Base-by-base conservation (phyloP, 1,284 basidiomycete genomes). In the Sanghuangporus sanghuang region DNA sequence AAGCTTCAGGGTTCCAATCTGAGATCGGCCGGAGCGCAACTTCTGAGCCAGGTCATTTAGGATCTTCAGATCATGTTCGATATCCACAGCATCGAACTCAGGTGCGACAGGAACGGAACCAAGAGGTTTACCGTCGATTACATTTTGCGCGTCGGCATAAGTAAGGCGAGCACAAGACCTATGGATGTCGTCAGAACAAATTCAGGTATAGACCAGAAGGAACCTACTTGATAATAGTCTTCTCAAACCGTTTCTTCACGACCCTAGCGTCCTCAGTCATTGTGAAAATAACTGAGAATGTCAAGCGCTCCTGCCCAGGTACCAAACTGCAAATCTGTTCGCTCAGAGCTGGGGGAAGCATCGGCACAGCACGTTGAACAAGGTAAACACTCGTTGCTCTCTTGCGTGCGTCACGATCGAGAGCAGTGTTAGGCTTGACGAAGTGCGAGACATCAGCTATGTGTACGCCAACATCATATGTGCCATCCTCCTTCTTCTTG, bases 381-480 rank as follows among this genome's bases (percentile, higher is more conserved):
- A 99, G 88, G 73, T 98, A 98, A 57, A 99, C 97, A 69, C 93
- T 95, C 2, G 96, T 98, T 35, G 95, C 96, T 67, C 96, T 86
- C 78, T 98, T 98, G 70, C 95, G 87, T 57, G 97, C 97, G 76
- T 99, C 97, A 40, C 97, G 93, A 72, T 99, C 97, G 68, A 99
- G 81, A 16, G 96, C 92, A 7, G 94, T 97, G 75, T 97, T 97
- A 32, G 94, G 88, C 79, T 95, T 96, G 72, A 96, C 92, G 77
- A 98, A 99, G 81, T 92, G 90, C 1, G 95, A 93, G 1, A 98
- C 95, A 74, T 99, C 97, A 21, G 96, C 92, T 69, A 99, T 87
- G 72, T 99, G 97, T 11, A 99, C 87, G 63, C 94, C 94, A 57
- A 99, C 85, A 59, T 95, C 92, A 72, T 86, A 95, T 7, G 90